Conservation (phyloP, 768 basidiomycete species). For the Lanmaoa rubissima region DNA sequence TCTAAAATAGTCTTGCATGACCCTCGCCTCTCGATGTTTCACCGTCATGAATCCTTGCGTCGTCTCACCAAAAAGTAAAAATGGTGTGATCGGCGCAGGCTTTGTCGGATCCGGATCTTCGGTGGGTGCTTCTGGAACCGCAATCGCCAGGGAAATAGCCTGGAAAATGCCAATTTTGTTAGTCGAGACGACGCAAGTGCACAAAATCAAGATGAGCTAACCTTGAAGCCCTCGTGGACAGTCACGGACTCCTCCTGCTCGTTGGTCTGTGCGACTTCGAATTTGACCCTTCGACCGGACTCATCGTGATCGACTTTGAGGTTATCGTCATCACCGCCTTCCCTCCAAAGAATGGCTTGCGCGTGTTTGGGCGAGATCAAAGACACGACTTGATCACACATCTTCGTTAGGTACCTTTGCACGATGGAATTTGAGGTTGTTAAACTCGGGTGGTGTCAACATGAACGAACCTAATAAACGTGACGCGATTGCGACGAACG, state of each 20-base stretch:
- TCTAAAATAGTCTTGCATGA: neutral
- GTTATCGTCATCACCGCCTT: constrained; percentile 30
- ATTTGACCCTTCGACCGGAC: constrained; percentile 48
- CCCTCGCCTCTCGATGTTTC: constrained; percentile 17
- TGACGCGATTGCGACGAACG: constrained; percentile 50
- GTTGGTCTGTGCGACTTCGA: constrained; percentile 53
- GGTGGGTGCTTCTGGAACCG: constrained; percentile 1
- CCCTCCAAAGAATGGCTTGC: constrained; percentile 43
- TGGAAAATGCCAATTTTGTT: neutral
- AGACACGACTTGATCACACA: constrained; percentile 53
- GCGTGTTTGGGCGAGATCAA: constrained; percentile 51
- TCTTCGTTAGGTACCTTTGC: constrained; percentile 55
- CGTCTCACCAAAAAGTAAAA: constrained; percentile 40
- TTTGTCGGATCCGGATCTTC: constrained; percentile 7
- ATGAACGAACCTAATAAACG: constrained; percentile 54
- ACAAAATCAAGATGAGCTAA: constrained; percentile 16
- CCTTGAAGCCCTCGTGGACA: constrained; percentile 45
- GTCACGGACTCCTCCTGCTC: constrained; percentile 54
- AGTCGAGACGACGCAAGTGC: neutral
- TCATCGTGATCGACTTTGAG: constrained; percentile 39
- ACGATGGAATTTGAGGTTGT: neutral
- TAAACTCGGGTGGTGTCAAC: neutral
- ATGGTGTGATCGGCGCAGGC: constrained; percentile 18
- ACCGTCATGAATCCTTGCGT: constrained; percentile 40
- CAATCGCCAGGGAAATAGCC: constrained; percentile 16